These are phyloP conservation scores for Vanrija sp. DNA, from an alignment of 1,284 basidiomycete species.

Conservation along the genomic window DNA sequence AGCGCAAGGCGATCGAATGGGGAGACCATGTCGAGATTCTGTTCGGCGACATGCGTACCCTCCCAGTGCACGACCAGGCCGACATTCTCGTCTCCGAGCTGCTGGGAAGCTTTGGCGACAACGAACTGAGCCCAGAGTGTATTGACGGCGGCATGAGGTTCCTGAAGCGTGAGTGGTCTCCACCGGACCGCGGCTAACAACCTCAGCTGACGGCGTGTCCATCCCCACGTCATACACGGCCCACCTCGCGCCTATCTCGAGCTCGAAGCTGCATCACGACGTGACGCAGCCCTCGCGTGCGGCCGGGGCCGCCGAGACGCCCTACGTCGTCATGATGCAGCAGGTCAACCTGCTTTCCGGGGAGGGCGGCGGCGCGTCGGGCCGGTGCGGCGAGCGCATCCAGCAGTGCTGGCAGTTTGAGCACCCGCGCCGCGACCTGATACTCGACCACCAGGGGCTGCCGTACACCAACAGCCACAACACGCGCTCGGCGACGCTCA, in stretches of 20 bases:
- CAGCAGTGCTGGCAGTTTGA: constrained; percentile 99
- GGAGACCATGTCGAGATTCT: constrained; percentile 71
- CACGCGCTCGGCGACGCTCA: constrained; percentile 69
- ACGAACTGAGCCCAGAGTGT: constrained; percentile 96
- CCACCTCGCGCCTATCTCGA: constrained; percentile 87
- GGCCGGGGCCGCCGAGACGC: constrained; percentile 74
- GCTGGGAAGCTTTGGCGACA: constrained; percentile 95
- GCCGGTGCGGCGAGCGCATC: constrained; percentile 70
- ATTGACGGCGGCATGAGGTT: constrained; percentile 92
- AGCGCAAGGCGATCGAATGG: constrained; percentile 78
- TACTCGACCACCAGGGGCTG: constrained; percentile 67
- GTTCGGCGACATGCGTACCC: constrained; percentile 88
- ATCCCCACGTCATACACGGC: constrained; percentile 96
- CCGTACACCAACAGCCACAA: constrained; percentile 87
- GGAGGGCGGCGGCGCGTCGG: constrained; percentile 55
- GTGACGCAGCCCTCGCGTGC: constrained; percentile 53
- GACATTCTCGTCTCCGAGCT: constrained; percentile 96
- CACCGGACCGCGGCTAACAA: background rate
- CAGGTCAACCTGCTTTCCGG: constrained; percentile 83
- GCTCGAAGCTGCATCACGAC: constrained; percentile 84
- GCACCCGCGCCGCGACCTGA: constrained; percentile 77
- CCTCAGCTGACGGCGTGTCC: constrained; percentile 78
- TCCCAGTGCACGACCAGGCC: constrained; percentile 74
- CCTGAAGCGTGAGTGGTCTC: constrained; percentile 64
- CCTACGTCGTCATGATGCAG: constrained; percentile 97